phyloP scores from a whole-genome alignment of 257 asterid species.

The Ocimum tenuiflorum region DNA sequence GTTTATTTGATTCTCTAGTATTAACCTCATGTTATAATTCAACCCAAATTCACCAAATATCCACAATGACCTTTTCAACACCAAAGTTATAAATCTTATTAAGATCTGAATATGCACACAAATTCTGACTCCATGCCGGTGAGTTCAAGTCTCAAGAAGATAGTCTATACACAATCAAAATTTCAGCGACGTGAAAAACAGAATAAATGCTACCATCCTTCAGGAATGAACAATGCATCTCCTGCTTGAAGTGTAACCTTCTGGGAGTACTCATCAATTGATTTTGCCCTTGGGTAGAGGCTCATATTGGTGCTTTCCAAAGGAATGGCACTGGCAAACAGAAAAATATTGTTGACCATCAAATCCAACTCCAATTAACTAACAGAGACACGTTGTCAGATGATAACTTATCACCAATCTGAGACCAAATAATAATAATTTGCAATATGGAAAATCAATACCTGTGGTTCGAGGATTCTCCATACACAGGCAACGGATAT shows the following conservation, averaged over 20 bases:
- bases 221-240: conserved; percentile 91
- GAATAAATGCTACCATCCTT: conserved; percentile 68
- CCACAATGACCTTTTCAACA: not conserved
- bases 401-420: conserved; percentile 1
- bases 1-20: not conserved
- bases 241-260: conserved; percentile 84
- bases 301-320: conserved; percentile 50
- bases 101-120: conserved; percentile 3
- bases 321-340: conserved; percentile 54
- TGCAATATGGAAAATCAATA: conserved; percentile 23
- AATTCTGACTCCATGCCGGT: conserved; percentile 2
- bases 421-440: not conserved
- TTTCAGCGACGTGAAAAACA: conserved; percentile 1
- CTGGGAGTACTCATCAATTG: conserved; percentile 48
- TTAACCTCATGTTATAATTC: not conserved
- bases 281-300: conserved; percentile 65
- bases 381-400: not conserved
- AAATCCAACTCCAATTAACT: conserved; percentile 16
- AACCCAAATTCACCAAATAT: conserved; percentile 11
- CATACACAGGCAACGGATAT: conserved; percentile 79
- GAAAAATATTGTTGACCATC: conserved; percentile 5
- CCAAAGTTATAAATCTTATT: not conserved
- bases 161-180: not conserved
- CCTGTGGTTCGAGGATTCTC: conserved; percentile 98
- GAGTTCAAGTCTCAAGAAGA: conserved; percentile 17